Base-by-base conservation (phyloP, 768 basidiomycete species). In the Mycena rebaudengoi region DNA sequence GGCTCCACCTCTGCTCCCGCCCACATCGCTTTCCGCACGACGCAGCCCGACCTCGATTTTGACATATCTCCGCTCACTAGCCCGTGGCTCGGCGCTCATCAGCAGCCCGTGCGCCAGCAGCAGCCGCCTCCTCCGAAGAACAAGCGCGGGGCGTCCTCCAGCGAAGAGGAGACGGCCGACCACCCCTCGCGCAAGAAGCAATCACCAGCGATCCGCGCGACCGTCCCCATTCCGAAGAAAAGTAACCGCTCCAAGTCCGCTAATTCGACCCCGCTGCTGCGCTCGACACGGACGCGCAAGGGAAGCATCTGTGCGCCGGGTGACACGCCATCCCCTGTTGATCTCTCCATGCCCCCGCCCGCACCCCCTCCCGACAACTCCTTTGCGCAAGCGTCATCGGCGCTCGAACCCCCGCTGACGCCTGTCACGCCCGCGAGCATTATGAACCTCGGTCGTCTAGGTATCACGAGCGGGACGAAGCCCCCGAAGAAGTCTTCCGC, bases 371-470 rank as follows among this genome's bases (percentile, higher is more conserved):
- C 69, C 7, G 62, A 66, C 20, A 60, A 62, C 37, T 57, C 50
- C 35, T 53, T 35, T 53, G 52, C 62, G 7, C 57, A 35, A 30
- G 20, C 63, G 2, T 58, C 66, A 18, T 62, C 66, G 16, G 35
- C 23, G 18, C 49, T 61, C 33, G 53, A 59, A 5, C 53, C 73
- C 73, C 82, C 80, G 63, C 74, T 88, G 64, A 86, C 82, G 5
- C 96, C 96, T 7, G 94, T 95, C 43, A 98, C 96, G 0, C 96
- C 96, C 0, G 91, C 94, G 0, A 92, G 88, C 60, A 91, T 98
- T 71, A 94, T 98, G 93, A 96, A 96, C 66, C 82, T 99, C 7
- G 89, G 90, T 4, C 78, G 85, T 35, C 74, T 91, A 3, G 86
- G 88, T 6, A 78, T 85, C 52, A 80, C 83, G 48, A 86, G 77